Conservation (phyloP, 192 early-diverging fungal species). For the Diversispora eburnea region DNA sequence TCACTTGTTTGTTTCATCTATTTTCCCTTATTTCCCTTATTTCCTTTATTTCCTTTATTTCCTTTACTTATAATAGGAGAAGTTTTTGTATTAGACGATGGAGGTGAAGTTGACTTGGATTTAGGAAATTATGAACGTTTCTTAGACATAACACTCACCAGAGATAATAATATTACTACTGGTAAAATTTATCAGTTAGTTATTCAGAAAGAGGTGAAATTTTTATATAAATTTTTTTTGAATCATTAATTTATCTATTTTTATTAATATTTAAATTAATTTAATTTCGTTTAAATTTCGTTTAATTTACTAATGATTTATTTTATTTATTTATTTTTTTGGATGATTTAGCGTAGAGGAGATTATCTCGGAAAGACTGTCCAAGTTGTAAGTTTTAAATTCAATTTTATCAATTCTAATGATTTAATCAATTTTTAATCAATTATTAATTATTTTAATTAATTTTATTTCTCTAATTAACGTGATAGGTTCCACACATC, state of each 20-base stretch:
- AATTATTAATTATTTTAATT: not conserved
- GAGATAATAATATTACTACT: conserved; percentile 99
- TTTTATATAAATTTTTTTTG: not conserved
- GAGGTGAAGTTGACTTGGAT: conserved; percentile 98
- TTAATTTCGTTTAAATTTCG: no score
- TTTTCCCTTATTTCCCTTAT: not conserved
- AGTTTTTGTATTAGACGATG: conserved; percentile 98
- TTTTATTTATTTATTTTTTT: no score
- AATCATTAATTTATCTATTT: not conserved
- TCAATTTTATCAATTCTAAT: not conserved
- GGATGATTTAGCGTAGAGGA: conserved; percentile 63
- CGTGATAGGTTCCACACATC: conserved; percentile 79
- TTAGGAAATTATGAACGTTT: conserved; percentile 99
- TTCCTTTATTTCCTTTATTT: not conserved
- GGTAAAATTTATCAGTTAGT: conserved; percentile 97
- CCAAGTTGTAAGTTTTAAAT: conserved; percentile 73
- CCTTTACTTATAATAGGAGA: conserved; percentile 59
- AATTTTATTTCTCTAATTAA: conserved; percentile 30
- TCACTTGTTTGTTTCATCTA: not conserved
- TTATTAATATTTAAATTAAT: not conserved
- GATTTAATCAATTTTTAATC: not conserved
- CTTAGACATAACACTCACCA: conserved; percentile 86
- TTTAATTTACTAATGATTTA: not conserved
- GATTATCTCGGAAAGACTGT: conserved; percentile 99
- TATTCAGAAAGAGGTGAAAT: conserved; percentile 71